Base-by-base conservation (phyloP, 2,329 filamentous ascomycete species). In the Aspergillus fischeri region DNA sequence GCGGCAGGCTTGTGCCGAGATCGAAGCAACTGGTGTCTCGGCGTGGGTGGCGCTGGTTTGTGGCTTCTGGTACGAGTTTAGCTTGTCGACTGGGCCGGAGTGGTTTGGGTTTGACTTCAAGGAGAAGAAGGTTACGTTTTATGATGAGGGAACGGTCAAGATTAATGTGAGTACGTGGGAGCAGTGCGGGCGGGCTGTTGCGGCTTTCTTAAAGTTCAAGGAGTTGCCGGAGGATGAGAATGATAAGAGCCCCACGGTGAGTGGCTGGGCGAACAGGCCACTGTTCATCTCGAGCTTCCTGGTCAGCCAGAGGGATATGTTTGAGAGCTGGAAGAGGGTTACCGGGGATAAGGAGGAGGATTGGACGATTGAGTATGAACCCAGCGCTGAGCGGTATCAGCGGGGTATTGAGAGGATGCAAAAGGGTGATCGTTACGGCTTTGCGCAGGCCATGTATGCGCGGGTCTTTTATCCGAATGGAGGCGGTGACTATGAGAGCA, bases 271-370 rank as follows among this genome's bases (percentile, higher is more conserved):
- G 44, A 83, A 86, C 68, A 75, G 76, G 35, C 60, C 69, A 0
- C 65, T 86, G 1, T 81, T 75, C 60, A 68, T 86, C 27, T 77
- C 75, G 3, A 85, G 81, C 55, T 89, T 87, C 71, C 67, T 72
- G 10, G 65, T 85, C 56, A 83, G 72, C 49, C 87, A 90, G 70
- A 76, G 78, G 10, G 86, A 90, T 28, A 88, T 89, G 77, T 77
- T 89, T 41, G 80, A 81, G 32, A 80, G 79, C 17, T 67, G 86
- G 11, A 76, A 85, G 61, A 79, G 81, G 0, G 84, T 85, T 2
- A 80, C 82, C 0, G 80, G 80, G 0, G 83, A 81, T 0, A 80
- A 74, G 2, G 81, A 86, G 47, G 71, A 68, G 0, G 86, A 88
- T 62, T 90, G 87, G 86, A 77, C 66, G 1, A 80, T 89, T 56